phyloP scores from a whole-genome alignment of 495 filamentous ascomycete species.

The Cairneyella variabilis region DNA sequence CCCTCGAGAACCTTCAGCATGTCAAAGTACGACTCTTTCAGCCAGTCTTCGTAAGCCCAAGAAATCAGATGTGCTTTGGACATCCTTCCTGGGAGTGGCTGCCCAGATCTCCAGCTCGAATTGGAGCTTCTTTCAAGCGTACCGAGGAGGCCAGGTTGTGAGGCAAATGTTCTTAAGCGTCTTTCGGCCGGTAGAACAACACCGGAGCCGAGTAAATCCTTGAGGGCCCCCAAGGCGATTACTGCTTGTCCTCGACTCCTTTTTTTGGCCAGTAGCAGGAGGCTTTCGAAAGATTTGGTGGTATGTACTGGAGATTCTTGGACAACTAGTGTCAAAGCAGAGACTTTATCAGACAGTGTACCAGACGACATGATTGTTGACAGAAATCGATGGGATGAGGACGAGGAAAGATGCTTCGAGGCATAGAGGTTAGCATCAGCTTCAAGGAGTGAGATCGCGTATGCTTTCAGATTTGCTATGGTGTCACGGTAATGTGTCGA shows the following conservation, averaged over 20 bases:
- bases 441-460: conserved; percentile 71
- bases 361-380: conserved; percentile 94
- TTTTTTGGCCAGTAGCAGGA: conserved; percentile 78
- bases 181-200: conserved; percentile 77
- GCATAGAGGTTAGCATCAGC: conserved; percentile 65
- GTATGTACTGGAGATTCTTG: conserved; percentile 96
- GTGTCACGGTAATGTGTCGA: conserved; percentile 49
- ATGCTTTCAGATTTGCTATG: conserved; percentile 67
- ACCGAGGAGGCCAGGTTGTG: conserved; percentile 70
- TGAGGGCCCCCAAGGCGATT: conserved; percentile 84
- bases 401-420: conserved; percentile 43
- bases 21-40: conserved; percentile 89
- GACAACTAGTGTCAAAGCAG: conserved; percentile 84
- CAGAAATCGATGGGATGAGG: conserved; percentile 89
- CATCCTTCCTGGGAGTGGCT: conserved; percentile 65
- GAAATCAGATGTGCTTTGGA: conserved; percentile 71
- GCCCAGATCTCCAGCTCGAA: conserved; percentile 58
- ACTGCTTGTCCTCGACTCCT: conserved; percentile 90
- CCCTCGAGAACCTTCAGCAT: conserved; percentile 82
- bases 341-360: conserved; percentile 94
- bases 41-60: conserved; percentile 93
- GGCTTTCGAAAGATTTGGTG: conserved; percentile 76
- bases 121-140: conserved; percentile 54
- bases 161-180: conserved; percentile 73
- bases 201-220: conserved; percentile 89